A percentile compares a stretch with the other conserved stretches of the same genome.
phyloP scores from a whole-genome alignment of 257 asterid species.

The Buddleja alternifolia region DNA sequence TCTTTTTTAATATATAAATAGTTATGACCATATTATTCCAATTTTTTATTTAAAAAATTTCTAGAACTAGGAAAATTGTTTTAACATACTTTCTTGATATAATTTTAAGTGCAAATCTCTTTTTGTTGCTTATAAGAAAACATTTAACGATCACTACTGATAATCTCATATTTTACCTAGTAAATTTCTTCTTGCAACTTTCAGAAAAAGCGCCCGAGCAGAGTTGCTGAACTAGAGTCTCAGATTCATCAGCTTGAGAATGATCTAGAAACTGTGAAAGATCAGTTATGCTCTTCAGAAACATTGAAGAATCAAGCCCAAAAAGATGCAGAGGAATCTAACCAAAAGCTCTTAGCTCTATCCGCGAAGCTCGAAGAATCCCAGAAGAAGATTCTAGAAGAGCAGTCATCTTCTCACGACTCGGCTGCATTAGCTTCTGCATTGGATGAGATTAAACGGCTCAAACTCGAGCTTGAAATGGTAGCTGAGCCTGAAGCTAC shows the following conservation, averaged over 20 bases:
- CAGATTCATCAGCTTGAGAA: conserved; percentile 77
- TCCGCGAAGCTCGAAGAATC: conserved; percentile 64
- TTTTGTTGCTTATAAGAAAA: not conserved
- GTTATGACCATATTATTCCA: no score
- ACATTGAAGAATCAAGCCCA: conserved; percentile 67
- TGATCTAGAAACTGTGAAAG: conserved; percentile 73
- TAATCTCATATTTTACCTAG: no score
- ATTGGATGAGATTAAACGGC: conserved; percentile 62
- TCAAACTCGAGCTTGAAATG: conserved; percentile 60
- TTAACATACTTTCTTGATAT: no score
- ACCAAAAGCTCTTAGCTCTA: conserved; percentile 54
- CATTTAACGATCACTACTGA: no score
- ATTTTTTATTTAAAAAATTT: no score
- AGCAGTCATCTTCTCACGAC: conserved; percentile 41
- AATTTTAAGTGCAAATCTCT: not conserved
- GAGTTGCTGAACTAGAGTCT: conserved; percentile 68
- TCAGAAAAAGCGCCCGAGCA: conserved; percentile 59
- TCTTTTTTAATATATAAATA: no score
- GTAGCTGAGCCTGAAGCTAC: conserved; percentile 52
- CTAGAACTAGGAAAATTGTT: no score
- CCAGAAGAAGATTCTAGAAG: conserved; percentile 38
- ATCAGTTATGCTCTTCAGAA: conserved; percentile 71
- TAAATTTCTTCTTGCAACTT: conserved; percentile 1
- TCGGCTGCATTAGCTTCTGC: conserved; percentile 65
- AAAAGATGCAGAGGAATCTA: conserved; percentile 71